Evolutionary conservation across 768 basidiomycete genomes (phyloP).

Genomic region (Plicaturopsis crispa): DNA sequence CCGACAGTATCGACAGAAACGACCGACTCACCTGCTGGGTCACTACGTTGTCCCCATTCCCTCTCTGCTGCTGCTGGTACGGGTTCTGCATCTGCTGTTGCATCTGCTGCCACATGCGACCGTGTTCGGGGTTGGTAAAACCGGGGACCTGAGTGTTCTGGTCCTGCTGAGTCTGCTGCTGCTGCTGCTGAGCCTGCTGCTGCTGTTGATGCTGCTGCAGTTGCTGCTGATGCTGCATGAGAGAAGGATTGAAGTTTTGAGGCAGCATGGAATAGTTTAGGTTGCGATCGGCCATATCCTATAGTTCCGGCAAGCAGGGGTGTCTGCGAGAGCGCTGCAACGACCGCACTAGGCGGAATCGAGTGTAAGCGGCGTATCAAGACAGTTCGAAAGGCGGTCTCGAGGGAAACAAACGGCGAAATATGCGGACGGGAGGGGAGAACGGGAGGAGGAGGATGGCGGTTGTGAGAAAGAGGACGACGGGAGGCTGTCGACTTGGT

Average conservation of each 20-base stretch:
- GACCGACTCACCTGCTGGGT: slow-evolving; percentile 43
- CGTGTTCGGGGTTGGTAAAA: slow-evolving; percentile 42
- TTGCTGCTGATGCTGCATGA: slow-evolving; percentile 36
- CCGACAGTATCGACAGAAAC: too few species aligned
- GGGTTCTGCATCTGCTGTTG: slow-evolving; percentile 32
- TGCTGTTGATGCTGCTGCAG: slow-evolving; percentile 30
- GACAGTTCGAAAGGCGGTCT: slow-evolving; percentile 8
- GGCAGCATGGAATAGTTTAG: slow-evolving; percentile 49
- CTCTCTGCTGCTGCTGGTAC: slow-evolving; percentile 33
- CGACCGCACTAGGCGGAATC: slow-evolving; percentile 17
- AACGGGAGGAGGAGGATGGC: slow-evolving; percentile 15
- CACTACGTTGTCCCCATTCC: slow-evolving; percentile 30
- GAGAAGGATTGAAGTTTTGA: slow-evolving; percentile 34
- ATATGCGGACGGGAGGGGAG: slow-evolving; percentile 17
- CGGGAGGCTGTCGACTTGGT: too few species aligned
- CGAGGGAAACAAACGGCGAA: slow-evolving; percentile 12
- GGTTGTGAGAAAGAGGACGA: slow-evolving; percentile 13
- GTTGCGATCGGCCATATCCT: slow-evolving; percentile 58
- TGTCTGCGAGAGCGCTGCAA: slow-evolving; percentile 19
- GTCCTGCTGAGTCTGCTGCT: slow-evolving; percentile 30
- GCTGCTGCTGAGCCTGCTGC: slow-evolving; percentile 35
- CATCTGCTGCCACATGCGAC: slow-evolving; percentile 53
- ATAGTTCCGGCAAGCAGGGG: slow-evolving; percentile 19
- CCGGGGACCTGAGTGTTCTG: slow-evolving; percentile 31
- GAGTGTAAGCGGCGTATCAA: slow-evolving; percentile 12